Evolutionary conservation across 202 grass and related monocot genomes (phyloP).

Genomic region (Panicum virgatum): DNA sequence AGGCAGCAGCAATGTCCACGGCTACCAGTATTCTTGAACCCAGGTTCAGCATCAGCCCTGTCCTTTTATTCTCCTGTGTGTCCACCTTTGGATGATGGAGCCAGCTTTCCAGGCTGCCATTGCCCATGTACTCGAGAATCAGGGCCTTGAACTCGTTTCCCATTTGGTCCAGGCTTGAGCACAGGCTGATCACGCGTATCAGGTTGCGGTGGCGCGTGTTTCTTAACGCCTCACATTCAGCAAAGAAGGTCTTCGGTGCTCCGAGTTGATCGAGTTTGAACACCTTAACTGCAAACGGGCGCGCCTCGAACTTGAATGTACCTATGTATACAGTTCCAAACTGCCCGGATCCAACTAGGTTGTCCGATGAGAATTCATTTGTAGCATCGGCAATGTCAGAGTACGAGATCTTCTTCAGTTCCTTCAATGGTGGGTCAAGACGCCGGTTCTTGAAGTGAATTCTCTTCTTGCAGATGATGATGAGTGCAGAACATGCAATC

Average conservation of each 20-base stretch:
- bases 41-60: not conserved
- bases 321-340: slow-evolving; percentile 41
- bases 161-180: slow-evolving; percentile 18
- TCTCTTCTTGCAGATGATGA: not conserved
- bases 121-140: slow-evolving; percentile 36
- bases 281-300: not conserved
- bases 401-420: slow-evolving; percentile 25
- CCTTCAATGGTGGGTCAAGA: not conserved
- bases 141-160: slow-evolving; percentile 47
- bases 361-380: slow-evolving; percentile 26
- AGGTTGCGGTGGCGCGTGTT: not conserved
- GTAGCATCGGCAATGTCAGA: slow-evolving; percentile 28
- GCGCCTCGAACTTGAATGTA: not conserved
- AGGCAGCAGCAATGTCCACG: slow-evolving; percentile 40
- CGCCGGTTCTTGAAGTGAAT: not conserved
- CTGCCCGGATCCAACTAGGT: slow-evolving; percentile 17
- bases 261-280: not conserved
- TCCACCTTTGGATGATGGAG: not conserved
- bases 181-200: not conserved
- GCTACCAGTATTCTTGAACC: slow-evolving; percentile 35
- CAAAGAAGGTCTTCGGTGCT: not conserved
- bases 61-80: not conserved
- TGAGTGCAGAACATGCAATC: not conserved
- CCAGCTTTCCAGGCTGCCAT: slow-evolving; percentile 41
- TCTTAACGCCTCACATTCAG: not conserved